Base-by-base conservation (phyloP, 2,329 filamentous ascomycete species). In the Penicillium sp. region DNA sequence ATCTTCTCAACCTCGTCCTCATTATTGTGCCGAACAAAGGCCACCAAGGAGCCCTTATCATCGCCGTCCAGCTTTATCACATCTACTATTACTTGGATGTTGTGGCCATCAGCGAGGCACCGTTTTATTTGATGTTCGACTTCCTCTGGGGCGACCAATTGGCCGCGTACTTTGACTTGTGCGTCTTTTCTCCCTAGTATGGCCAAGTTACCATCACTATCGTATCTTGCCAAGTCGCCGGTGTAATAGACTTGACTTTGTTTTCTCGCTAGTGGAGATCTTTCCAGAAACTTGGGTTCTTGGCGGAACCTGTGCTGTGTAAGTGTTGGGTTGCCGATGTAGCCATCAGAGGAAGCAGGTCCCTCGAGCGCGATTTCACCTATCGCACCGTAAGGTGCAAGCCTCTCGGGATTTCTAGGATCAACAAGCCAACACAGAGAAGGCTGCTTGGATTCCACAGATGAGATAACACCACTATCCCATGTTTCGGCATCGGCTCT, bases 221-320 rank as follows among this genome's bases (percentile, higher is more conserved):
- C 63, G 42, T 68, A 67, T 43, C 61, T 63, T 1, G 65, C 67
- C 26, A 73, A 58, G 58, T 74, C 71, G 8, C 71, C 71, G 1
- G 71, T 73, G 51, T 65, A 68, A 59, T 72, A 73, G 0, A 94
- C 80, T 5, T 68, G 62, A 53, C 86, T 81, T 7, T 11, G n/a
- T 16, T 21, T 7, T 38, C 26, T 21, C 6, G 46, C 54, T 6
- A 6, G 3, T 89, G 90, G 66, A 83, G 87, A 0, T 71, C 9
- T 8, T 12, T 43, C 11, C 18, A 51, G 40, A 16, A 51, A 43
- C 5, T 26, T 71, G 47, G 81, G 83, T 1, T 35, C 47, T 21
- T 18, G 45, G 35, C 70, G 60, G 53, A 71, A 71, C 2, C 55
- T 59, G 6, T 51, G 52, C 8, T 57, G 47, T 2, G 67, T 71